Percentiles rank a stretch among this genome's conserved stretches.
These are phyloP conservation scores for Staphylotrichum longicolle DNA, from an alignment of 495 filamentous ascomycete species.

Conservation along the genomic window DNA sequence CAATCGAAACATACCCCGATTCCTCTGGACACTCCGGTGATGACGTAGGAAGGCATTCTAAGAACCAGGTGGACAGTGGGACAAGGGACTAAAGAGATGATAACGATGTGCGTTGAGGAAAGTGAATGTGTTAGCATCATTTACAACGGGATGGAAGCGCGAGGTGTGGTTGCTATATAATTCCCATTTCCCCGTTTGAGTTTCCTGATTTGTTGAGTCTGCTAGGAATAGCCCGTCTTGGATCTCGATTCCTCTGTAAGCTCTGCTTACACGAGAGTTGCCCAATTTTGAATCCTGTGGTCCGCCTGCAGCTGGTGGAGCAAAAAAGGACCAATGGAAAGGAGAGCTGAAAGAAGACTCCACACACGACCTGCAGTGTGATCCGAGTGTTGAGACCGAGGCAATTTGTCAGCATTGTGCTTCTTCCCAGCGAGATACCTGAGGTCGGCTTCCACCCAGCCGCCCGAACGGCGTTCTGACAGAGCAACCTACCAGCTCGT, in stretches of 20 bases:
- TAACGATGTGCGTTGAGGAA: not conserved
- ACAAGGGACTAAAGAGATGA: not conserved
- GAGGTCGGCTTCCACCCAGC: not conserved
- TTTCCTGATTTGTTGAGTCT: not conserved
- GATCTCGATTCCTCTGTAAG: not conserved
- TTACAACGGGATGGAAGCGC: not conserved
- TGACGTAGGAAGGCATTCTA: conserved; percentile 21
- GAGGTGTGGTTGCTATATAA: not conserved
- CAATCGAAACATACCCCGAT: conserved; percentile 23
- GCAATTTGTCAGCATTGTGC: conserved; percentile 8
- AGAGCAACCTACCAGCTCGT: not conserved
- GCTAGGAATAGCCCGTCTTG: not conserved
- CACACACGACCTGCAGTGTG: not conserved
- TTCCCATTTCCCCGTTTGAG: not conserved
- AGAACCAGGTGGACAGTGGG: not conserved
- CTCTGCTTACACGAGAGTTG: conserved; percentile 6
- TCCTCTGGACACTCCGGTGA: conserved; percentile 30
- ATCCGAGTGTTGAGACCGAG: not conserved
- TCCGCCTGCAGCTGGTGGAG: too few relatives aligned
- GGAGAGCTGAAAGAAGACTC: not conserved
- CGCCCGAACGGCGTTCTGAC: not conserved
- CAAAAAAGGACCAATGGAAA: not conserved
- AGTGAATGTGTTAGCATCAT: not conserved
- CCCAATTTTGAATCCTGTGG: not conserved
- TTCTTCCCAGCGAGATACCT: not conserved